Evolutionary conservation across 179 eudicot genomes (phyloP).

Genomic region (Spinacia oleracea): DNA sequence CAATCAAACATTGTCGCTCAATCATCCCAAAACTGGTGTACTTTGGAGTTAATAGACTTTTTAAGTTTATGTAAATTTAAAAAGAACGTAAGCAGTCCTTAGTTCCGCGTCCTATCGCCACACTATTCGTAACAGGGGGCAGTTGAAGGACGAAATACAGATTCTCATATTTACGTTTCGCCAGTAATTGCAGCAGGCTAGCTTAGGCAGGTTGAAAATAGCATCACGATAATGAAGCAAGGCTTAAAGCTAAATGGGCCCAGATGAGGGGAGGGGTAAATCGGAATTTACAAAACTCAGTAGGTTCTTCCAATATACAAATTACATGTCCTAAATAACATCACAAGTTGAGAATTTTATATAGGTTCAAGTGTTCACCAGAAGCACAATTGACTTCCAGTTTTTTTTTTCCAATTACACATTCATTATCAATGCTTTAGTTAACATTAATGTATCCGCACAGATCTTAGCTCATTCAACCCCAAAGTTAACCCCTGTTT

Average conservation of each 20-base stretch:
- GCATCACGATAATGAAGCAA: neutral
- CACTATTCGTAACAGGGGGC: neutral
- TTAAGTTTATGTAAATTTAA: neutral
- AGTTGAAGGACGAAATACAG: neutral
- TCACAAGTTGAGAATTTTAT: neutral
- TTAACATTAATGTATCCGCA: neutral
- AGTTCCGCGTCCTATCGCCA: neutral
- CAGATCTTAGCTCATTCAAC: neutral
- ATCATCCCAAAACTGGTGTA: neutral
- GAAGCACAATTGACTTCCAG: neutral
- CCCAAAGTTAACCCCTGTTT: neutral
- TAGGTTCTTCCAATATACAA: neutral
- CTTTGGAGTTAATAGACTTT: neutral
- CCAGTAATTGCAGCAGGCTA: neutral
- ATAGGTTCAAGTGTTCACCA: neutral
- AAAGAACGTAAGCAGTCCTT: neutral
- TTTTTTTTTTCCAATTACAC: neutral
- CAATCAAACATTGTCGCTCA: neutral
- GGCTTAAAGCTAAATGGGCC: neutral
- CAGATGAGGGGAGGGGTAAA: neutral
- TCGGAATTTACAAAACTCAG: conserved; percentile 8
- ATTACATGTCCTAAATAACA: neutral
- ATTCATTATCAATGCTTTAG: neutral
- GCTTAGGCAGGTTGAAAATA: neutral
- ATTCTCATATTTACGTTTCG: neutral